Percentiles rank a stretch among this genome's conserved stretches.
Conservation (phyloP, 768 basidiomycete genomes). For the Pleurotus ostreatus region DNA sequence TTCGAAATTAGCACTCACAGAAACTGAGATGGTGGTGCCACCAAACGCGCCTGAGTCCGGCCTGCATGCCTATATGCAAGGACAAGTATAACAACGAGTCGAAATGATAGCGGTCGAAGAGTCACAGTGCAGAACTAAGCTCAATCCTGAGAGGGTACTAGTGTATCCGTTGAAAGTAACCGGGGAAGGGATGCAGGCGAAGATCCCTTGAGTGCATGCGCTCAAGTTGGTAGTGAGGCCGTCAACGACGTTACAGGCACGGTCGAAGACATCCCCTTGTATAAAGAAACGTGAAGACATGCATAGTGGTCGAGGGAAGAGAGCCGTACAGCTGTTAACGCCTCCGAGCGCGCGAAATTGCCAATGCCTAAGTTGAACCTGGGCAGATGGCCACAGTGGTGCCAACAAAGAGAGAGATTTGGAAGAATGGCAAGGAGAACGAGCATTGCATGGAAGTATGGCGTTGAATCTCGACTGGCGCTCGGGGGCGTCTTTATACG, state of each 20-base stretch:
- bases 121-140: too few relatives aligned
- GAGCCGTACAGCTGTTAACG: slow-evolving; percentile 17
- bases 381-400: slow-evolving; percentile 19
- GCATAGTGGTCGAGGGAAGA: background rate
- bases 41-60: too few relatives aligned
- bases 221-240: slow-evolving; percentile 23
- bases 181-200: slow-evolving; percentile 25
- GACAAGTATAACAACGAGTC: too few relatives aligned
- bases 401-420: slow-evolving; percentile 7
- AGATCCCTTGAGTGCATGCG: slow-evolving; percentile 24
- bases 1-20: too few relatives aligned
- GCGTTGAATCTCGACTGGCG: too few relatives aligned
- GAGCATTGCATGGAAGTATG: background rate
- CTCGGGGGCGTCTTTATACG: too few relatives aligned
- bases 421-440: slow-evolving; percentile 15
- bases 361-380: slow-evolving; percentile 26
- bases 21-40: too few relatives aligned
- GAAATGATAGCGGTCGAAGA: too few relatives aligned
- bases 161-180: slow-evolving; percentile 24
- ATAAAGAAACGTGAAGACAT: background rate
- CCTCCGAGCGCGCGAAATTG: slow-evolving; percentile 16
- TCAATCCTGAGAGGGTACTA: slow-evolving; percentile 19
- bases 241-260: slow-evolving; percentile 23
- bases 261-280: slow-evolving; percentile 25
- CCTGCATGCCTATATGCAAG: too few relatives aligned